Evolutionary conservation across 331 rosid genomes (phyloP), one percentile per base, ranked within the genome.

Genomic region (Telfairia occidentalis): DNA sequence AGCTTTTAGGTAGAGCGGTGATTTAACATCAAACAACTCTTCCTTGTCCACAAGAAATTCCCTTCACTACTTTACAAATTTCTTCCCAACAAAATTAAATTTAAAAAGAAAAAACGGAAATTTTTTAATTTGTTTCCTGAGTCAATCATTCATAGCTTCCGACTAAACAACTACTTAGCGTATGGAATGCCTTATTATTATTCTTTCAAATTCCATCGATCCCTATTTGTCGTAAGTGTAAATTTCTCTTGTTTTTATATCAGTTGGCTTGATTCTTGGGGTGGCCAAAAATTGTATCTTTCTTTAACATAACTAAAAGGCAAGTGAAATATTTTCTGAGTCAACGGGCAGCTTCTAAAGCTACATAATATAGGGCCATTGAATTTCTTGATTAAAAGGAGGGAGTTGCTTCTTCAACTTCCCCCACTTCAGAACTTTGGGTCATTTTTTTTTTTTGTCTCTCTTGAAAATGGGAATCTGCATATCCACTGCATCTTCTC

Each of bases 401-500:
- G 30, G 2, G 7, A 0, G 1, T 32, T 5, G 10, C 16, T 69
- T 45, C 55, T 38, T 69, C 54, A 69, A 24, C 21, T 15, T 18
- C 38, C 37, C 34, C 11, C 35, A 26, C 53, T 8, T 3, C 26
- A 30, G 13, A 69, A 9, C 53, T 66, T 21, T 13, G 73, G 0
- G 28, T 10, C 9, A 1, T 29, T 34, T 18, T 11, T 29, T 28
- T 3, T 16, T 2, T 3, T 0, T 32, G 1, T 32, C 40, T 59
- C 34, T 58, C 65, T 58, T 38, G 32, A 35, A 52, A 73, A 86
- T 84, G 90, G 90, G 86, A 82, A 75, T 78, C 86, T 86, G 85
- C 77, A 37, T 80, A 58, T 49, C 58, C 57, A 38, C 81, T 46
- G 60, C 82, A 49, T 58, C 89, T 65, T 72, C 88, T n/a, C 84